These are phyloP conservation scores for Tuber magnatum DNA, from an alignment of 495 filamentous ascomycete genomes.

Conservation along the genomic window DNA sequence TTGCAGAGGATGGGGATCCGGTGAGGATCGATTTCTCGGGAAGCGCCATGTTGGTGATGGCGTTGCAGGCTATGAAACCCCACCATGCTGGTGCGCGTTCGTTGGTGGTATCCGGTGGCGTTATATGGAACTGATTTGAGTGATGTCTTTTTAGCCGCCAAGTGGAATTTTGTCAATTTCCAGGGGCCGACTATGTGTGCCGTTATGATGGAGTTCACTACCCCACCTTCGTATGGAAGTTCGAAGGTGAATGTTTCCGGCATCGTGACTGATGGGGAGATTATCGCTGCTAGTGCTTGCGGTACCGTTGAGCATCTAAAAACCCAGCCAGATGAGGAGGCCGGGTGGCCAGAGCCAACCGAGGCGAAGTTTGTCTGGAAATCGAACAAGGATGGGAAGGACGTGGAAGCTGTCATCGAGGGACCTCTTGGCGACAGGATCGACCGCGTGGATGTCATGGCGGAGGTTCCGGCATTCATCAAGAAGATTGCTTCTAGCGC, in stretches of 20 bases:
- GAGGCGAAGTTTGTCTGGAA: constrained; percentile 69
- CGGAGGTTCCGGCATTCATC: constrained; percentile 87
- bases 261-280: constrained; percentile 69
- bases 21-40: constrained; percentile 71
- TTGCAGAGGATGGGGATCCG: constrained; percentile 54
- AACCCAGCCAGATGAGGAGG: constrained; percentile 61
- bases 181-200: constrained; percentile 80
- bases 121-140: constrained; percentile 5
- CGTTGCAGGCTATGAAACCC: constrained; percentile 96
- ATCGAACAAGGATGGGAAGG: constrained; percentile 68
- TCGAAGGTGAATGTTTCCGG: constrained; percentile 80
- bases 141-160: constrained; percentile 53
- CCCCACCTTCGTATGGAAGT: constrained; percentile 86
- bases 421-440: constrained; percentile 60
- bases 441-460: constrained; percentile 93
- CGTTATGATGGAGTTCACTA: constrained; percentile 91
- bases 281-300: constrained; percentile 62
- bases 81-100: constrained; percentile 72
- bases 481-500: constrained; percentile 83
- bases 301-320: constrained; percentile 61
- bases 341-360: constrained; percentile 82
- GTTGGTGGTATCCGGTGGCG: neutral
- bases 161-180: constrained; percentile 91
- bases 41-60: constrained; percentile 66
- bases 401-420: constrained; percentile 59